These are phyloP conservation scores for Calonectria multiphialidica DNA, from an alignment of 2,329 filamentous ascomycete genomes.

Conservation along the genomic window DNA sequence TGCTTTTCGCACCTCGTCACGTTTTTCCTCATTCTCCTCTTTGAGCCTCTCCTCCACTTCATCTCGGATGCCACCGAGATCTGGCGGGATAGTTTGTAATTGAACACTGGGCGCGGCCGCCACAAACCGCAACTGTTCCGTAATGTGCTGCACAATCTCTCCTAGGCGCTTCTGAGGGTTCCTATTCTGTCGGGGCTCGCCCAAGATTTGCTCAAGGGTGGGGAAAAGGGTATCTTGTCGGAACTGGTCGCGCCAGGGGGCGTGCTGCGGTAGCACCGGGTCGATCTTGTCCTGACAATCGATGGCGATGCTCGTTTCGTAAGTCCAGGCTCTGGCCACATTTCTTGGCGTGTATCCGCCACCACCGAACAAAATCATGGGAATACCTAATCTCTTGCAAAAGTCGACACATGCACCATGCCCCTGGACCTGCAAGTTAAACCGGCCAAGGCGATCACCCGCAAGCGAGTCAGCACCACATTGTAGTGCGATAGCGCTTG, in stretches of 20 bases:
- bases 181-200: conserved; percentile 79
- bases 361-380: conserved; percentile 91
- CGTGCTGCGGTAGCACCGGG: conserved; percentile 80
- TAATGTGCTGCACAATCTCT: conserved; percentile 81
- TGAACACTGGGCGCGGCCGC: conserved; percentile 89
- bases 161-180: conserved; percentile 83
- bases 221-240: conserved; percentile 90
- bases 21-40: conserved; percentile 72
- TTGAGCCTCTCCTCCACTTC: conserved; percentile 76
- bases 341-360: conserved; percentile 98
- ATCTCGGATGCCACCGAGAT: conserved; percentile 75
- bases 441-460: conserved; percentile 91
- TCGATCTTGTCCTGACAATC: conserved; percentile 77
- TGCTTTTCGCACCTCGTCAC: conserved; percentile 64
- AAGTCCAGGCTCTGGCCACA: conserved; percentile 95
- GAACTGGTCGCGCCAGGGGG: conserved; percentile 91
- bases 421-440: conserved; percentile 96
- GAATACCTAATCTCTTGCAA: conserved; percentile 84
- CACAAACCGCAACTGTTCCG: conserved; percentile 89
- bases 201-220: conserved; percentile 78
- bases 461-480: conserved; percentile 96
- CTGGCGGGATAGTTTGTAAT: conserved; percentile 83
- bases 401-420: conserved; percentile 93
- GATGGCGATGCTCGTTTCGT: conserved; percentile 93
- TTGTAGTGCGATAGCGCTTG: conserved; percentile 91